Evolutionary conservation across 306 rosid genomes (phyloP).

Genomic region (Sicyos edulis): DNA sequence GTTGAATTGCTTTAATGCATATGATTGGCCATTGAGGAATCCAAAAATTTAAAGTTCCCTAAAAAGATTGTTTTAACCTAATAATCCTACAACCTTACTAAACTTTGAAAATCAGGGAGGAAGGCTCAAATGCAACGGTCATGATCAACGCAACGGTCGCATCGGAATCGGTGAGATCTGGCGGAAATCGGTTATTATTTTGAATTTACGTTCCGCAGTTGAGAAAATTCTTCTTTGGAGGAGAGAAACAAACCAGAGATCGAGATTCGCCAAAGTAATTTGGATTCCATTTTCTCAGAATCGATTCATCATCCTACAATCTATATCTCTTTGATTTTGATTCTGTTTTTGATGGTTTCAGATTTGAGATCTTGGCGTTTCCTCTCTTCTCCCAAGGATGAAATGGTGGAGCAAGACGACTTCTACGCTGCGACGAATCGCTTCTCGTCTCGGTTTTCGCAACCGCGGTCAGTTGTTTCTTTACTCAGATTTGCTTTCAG

Average conservation of each 20-base stretch:
- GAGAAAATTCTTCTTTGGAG: background rate
- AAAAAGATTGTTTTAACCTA: no score
- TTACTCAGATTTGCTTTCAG: background rate
- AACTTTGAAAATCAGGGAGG: no score
- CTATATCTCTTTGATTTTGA: background rate
- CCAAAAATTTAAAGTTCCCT: no score
- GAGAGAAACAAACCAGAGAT: background rate
- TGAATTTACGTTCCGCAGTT: background rate
- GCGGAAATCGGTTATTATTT: slow-evolving; percentile 6
- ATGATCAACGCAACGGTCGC: background rate
- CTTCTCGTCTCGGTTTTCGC: slow-evolving; percentile 41
- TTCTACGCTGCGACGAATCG: slow-evolving; percentile 39
- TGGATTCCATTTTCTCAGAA: background rate
- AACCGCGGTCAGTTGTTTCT: slow-evolving; percentile 37
- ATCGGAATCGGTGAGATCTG: background rate
- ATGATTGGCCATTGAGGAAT: no score
- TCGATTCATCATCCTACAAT: background rate
- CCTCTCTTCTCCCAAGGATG: slow-evolving; percentile 13
- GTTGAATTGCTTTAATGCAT: no score
- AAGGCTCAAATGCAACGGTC: no score
- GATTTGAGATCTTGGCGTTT: background rate
- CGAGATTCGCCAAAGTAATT: slow-evolving; percentile 1
- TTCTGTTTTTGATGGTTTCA: background rate
- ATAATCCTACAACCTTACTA: no score
- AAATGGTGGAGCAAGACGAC: slow-evolving; percentile 47